These are phyloP conservation scores for Echium plantagineum DNA, from an alignment of 257 asterid species.

Conservation along the genomic window DNA sequence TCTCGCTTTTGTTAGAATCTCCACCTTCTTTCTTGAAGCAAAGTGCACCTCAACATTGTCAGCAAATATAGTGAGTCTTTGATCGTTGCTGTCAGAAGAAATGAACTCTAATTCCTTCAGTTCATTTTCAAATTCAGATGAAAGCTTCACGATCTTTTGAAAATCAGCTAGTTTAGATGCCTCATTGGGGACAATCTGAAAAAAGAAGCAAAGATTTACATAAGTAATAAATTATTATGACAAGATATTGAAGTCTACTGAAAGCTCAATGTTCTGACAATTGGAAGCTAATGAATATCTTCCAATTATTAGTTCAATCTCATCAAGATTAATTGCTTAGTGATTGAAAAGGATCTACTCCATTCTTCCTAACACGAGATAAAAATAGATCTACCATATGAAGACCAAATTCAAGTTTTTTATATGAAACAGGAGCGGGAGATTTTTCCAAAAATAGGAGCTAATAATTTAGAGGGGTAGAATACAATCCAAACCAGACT, in stretches of 20 bases:
- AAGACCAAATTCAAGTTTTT: too few relatives aligned
- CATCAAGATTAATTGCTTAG: not conserved
- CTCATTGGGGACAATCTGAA: conserved; percentile 85
- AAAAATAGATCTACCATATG: too few relatives aligned
- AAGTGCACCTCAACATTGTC: conserved; percentile 93
- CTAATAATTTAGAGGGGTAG: not conserved
- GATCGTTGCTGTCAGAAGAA: conserved; percentile 57
- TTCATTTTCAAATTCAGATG: conserved; percentile 66
- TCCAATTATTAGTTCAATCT: not conserved
- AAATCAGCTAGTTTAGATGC: conserved; percentile 92
- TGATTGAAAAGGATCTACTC: not conserved
- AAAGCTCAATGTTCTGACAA: too few relatives aligned
- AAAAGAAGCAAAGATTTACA: conserved; percentile 7
- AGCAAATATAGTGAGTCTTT: conserved; percentile 66
- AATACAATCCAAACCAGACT: not conserved
- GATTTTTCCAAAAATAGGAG: too few relatives aligned
- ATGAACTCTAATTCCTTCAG: conserved; percentile 65
- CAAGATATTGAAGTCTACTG: too few relatives aligned
- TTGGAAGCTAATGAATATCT: not conserved
- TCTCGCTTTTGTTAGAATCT: conserved; percentile 84
- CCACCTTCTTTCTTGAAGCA: conserved; percentile 77
- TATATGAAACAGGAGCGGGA: too few relatives aligned
- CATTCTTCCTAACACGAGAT: too few relatives aligned
- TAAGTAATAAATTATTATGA: not conserved
- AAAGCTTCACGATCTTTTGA: conserved; percentile 63